A percentile compares a stretch with the other conserved stretches of the same genome.
phyloP scores from a whole-genome alignment of 2,329 filamentous ascomycete genomes.

The Madurella fahalii region DNA sequence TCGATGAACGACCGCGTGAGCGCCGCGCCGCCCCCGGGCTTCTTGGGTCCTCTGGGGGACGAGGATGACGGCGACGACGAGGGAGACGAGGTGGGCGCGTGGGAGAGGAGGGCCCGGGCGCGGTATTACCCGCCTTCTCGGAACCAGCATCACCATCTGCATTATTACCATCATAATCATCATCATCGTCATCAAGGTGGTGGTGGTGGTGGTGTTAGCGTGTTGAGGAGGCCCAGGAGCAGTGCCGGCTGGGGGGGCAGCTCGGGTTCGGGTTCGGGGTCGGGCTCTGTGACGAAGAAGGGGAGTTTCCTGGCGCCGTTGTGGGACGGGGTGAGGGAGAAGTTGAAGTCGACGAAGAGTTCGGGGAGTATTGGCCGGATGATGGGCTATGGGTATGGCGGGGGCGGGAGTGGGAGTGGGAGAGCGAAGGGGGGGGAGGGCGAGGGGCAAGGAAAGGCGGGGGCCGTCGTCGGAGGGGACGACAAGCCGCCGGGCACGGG shows the following conservation, averaged over 20 bases:
- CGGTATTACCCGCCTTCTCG: not conserved
- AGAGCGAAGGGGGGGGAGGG: not conserved
- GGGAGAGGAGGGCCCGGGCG: not conserved
- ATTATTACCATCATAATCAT: not conserved
- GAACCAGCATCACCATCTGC: not conserved
- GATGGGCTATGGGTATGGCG: conserved; percentile 6
- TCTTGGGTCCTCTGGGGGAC: conserved; percentile 47
- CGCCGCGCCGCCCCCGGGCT: conserved; percentile 64
- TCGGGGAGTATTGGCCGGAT: conserved; percentile 22
- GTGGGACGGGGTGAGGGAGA: conserved; percentile 32
- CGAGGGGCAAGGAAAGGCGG: not conserved
- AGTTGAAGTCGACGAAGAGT: conserved; percentile 28
- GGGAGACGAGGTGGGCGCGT: not conserved
- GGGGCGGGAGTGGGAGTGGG: not conserved
- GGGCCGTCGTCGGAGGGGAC: conserved; percentile 28
- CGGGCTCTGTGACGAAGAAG: conserved; percentile 10
- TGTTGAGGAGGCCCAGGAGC: conserved; percentile 7
- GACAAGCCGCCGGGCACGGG: not conserved
- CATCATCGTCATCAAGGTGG: not conserved
- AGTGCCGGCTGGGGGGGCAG: conserved; percentile 7
- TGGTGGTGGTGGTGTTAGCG: conserved; percentile 2
- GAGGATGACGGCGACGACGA: conserved; percentile 19
- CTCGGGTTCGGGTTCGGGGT: too few relatives aligned
- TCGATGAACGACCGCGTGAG: conserved; percentile 82
- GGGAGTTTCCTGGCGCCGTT: conserved; percentile 31